Evolutionary conservation across 2,329 filamentous ascomycete genomes (phyloP), one percentile per base, ranked within the genome.

Genomic region (Verticillium albo-atrum): DNA sequence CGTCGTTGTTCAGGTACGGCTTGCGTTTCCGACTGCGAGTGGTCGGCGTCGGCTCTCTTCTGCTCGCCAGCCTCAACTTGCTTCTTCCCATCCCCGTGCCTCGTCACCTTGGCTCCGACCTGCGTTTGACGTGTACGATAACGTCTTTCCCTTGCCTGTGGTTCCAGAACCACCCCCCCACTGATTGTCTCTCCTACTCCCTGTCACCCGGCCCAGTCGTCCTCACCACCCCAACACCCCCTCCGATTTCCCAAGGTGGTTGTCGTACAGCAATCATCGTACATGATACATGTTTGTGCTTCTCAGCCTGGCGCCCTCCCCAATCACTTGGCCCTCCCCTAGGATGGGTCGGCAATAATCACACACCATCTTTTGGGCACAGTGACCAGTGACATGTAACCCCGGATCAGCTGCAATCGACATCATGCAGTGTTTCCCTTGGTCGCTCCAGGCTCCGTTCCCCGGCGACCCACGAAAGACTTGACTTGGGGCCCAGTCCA

Each of bases 401-500:
- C 55, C 55, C 55, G 55, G 55, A 57, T 57, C 42, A 34, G 26
- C 55, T 50, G 37, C 55, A 57, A 30, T 51, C 37, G 51, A n/a
- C 51, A 30, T 14, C 27, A 53, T 53, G 51, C 51, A 53, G 51
- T 53, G 25, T 27, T 27, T 23, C 27, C 27, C 25, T 53, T n/a
- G 25, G 27, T 9, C 51, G 23, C 51, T 53, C 51, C 25, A 30
- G 51, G 51, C 51, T 30, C 27, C 25, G 51, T 53, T 53, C 51
- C 27, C 51, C 51, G 27, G 51, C 25, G 51, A 17, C 25, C 51
- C 51, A 27, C 27, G 51, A 53, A 27, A 53, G 27, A 30, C 27
- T 15, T 53, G 25, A n/a, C 51, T 28, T 28, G 6, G 25, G 25
- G 5, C 14, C 51, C 25, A 53, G 51, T 30, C 17, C 26, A 27